phyloP scores from a whole-genome alignment of 176 grass and related monocot species.

The Oryza glaberrima region DNA sequence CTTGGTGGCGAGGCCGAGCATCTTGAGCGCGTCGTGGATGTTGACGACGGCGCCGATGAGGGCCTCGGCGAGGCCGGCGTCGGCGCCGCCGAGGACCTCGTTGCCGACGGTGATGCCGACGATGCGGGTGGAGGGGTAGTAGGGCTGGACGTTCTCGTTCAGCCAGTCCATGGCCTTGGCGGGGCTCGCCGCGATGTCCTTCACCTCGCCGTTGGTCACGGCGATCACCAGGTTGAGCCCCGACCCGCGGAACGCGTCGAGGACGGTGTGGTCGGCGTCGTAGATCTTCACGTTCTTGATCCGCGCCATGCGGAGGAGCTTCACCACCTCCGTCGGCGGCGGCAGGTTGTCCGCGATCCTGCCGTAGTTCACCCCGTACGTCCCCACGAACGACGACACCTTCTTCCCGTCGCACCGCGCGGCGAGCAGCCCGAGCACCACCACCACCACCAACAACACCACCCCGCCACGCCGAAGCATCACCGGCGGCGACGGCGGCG shows the following conservation, averaged over 20 bases:
- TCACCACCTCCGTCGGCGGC: slow-evolving; percentile 47
- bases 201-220: slow-evolving; percentile 57
- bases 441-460: background rate
- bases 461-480: background rate
- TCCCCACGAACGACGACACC: slow-evolving; percentile 51
- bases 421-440: slow-evolving; percentile 21
- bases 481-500: background rate
- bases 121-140: slow-evolving; percentile 61
- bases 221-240: slow-evolving; percentile 71
- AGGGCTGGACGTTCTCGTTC: slow-evolving; percentile 59
- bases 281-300: slow-evolving; percentile 76
- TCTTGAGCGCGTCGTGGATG: slow-evolving; percentile 64
- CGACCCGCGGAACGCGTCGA: slow-evolving; percentile 58
- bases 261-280: slow-evolving; percentile 56
- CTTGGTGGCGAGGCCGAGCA: slow-evolving; percentile 45
- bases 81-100: slow-evolving; percentile 70
- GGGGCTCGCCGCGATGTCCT: slow-evolving; percentile 53
- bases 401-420: slow-evolving; percentile 29
- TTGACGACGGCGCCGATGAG: slow-evolving; percentile 74
- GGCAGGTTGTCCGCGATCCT: slow-evolving; percentile 75
- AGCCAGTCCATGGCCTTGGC: slow-evolving; percentile 72
- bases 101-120: slow-evolving; percentile 84
- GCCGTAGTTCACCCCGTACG: slow-evolving; percentile 81
- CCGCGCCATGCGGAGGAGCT: slow-evolving; percentile 49
- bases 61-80: slow-evolving; percentile 57